phyloP scores from a whole-genome alignment of 1,284 basidiomycete species.

The Leccinum pachyderme region DNA sequence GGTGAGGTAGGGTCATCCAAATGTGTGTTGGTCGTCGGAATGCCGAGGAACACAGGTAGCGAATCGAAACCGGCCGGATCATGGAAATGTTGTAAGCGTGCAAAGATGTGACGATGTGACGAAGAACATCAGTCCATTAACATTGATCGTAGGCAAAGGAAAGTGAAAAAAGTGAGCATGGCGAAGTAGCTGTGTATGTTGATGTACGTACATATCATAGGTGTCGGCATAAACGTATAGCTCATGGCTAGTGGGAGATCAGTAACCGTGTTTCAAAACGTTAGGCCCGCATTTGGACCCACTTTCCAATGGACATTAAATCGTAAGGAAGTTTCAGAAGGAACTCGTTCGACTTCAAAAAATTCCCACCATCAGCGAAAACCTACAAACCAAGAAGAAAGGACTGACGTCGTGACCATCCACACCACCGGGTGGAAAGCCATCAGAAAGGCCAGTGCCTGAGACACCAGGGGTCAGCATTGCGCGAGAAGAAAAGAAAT shows the following conservation, averaged over 20 bases:
- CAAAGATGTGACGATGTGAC: not conserved
- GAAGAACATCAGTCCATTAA: not conserved
- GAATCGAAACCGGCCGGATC: not conserved
- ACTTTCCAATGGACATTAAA: slow-evolving; percentile 84
- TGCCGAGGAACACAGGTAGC: not conserved
- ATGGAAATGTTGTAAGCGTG: not conserved
- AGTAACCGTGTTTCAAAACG: not conserved
- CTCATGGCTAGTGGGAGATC: slow-evolving; percentile 60
- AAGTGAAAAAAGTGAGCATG: slow-evolving; percentile 11
- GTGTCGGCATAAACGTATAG: slow-evolving; percentile 78
- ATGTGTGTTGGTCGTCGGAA: not conserved
- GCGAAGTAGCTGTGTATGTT: not conserved
- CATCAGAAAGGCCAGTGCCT: slow-evolving; percentile 75
- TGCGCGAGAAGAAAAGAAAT: not conserved
- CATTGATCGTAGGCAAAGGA: not conserved
- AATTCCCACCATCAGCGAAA: slow-evolving; percentile 3
- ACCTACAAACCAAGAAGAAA: not conserved
- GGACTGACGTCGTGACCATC: slow-evolving; percentile 63
- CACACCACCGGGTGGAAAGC: slow-evolving; percentile 65
- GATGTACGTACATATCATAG: slow-evolving; percentile 62
- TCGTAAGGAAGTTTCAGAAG: slow-evolving; percentile 80
- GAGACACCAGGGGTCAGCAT: not conserved
- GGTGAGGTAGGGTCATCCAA: not conserved
- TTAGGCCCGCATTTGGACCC: slow-evolving; percentile 6
- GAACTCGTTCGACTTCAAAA: slow-evolving; percentile 60